Evolutionary conservation across 805 yeast genomes (phyloP), one percentile per base, ranked within the genome.

Genomic region (Kodamaea laetipori): DNA sequence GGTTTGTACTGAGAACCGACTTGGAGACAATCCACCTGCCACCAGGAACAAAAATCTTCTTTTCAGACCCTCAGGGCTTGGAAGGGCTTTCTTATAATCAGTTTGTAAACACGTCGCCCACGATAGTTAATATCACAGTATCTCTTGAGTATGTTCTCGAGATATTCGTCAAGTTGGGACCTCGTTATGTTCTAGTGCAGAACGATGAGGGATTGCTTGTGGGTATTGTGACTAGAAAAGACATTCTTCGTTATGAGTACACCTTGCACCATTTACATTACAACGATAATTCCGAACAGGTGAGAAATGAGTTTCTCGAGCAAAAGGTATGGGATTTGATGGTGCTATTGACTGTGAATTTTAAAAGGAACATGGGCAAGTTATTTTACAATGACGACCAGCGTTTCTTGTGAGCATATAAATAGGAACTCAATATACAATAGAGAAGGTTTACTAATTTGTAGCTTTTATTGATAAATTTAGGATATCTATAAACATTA

Each of bases 141-240:
- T 73, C 85, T 0, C 61, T 90, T 24, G 85, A 83, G 48, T 71
- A 77, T 19, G 75, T 84, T 1, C 64, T 82, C 46, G 84, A 84
- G 26, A 64, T 89, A 17, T 92, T 94, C 59, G 76, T 79, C 46
- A 82, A 84, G 50, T 58, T 90, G 21, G 97, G 98, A 0, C 96
- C 97, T 6, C 71, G 86, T 34, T 76, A 82, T 21, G 73, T 94
- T 1, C 70, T 84, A 32, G 83, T 87, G 1, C 84, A 82, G 43
- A 73, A 79, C 7, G 63, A 74, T 23, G 94, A 90, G 1, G 48
- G 58, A 2, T 57, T 15, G 2, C 31, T 88, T 12, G 73, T 73
- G 11, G 99, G 99, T 0, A 57, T 88, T n/a, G 66, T 95, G 1
- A 88, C 96, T 0, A 74, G 90, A 45, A 94, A 94, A 56, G 98